Evolutionary conservation across 1,139 yeast species (phyloP).

Genomic region (Yamadazyma epiphylla): DNA sequence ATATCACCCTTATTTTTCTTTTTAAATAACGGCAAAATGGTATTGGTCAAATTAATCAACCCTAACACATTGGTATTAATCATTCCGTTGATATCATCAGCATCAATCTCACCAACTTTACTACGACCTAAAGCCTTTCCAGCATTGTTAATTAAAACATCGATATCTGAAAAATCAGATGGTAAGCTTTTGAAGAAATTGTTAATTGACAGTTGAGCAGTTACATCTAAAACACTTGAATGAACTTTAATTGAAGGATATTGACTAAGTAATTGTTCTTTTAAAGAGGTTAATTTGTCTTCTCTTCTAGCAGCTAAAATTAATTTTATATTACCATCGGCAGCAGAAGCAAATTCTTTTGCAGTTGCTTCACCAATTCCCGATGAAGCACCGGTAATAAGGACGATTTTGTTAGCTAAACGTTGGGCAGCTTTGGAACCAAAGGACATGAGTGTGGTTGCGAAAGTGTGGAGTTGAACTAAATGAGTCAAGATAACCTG

Average conservation of each 20-base stretch:
- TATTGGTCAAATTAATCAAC: constrained; percentile 66
- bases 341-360: constrained; percentile 62
- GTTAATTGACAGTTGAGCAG: constrained; percentile 44
- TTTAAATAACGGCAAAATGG: constrained; percentile 58
- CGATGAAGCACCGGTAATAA: constrained; percentile 36
- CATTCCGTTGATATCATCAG: constrained; percentile 59
- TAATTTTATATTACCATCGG: constrained; percentile 62
- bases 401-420: constrained; percentile 35
- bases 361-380: constrained; percentile 78
- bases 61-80: constrained; percentile 73
- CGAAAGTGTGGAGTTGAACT: neutral
- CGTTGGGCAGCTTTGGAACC: constrained; percentile 42
- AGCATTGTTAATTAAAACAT: constrained; percentile 74
- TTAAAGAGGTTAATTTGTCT: constrained; percentile 47
- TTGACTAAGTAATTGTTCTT: constrained; percentile 36
- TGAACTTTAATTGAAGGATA: constrained; percentile 50
- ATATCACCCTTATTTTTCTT: constrained; percentile 47
- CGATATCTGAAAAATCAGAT: constrained; percentile 52
- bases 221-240: constrained; percentile 60
- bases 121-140: constrained; percentile 76
- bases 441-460: constrained; percentile 28
- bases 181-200: constrained; percentile 52
- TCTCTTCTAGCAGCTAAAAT: constrained; percentile 68
- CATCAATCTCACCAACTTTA: constrained; percentile 53
- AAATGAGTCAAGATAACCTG: neutral